A percentile compares a stretch with the other conserved stretches of the same genome.
These are phyloP conservation scores for Dalbergia cochinchinensis DNA, from an alignment of 306 rosid genomes.

Conservation along the genomic window DNA sequence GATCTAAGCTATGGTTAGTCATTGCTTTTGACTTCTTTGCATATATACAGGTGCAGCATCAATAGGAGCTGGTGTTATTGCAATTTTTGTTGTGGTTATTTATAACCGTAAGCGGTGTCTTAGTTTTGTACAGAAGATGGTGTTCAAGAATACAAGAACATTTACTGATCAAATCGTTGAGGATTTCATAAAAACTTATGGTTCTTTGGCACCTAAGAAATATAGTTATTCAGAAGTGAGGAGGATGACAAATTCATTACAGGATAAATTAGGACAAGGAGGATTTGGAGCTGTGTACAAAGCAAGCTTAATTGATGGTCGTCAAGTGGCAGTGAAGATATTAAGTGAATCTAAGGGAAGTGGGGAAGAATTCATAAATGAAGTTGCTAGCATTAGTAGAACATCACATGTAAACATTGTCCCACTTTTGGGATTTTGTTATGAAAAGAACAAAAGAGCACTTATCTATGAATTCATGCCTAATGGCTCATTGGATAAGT, in stretches of 20 bases:
- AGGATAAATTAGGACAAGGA: background rate
- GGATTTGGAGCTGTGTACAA: background rate
- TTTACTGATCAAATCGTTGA: background rate
- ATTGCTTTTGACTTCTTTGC: too few relatives aligned
- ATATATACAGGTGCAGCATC: background rate
- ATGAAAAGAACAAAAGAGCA: background rate
- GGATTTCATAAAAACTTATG: background rate
- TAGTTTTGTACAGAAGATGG: too few relatives aligned
- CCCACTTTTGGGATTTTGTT: background rate
- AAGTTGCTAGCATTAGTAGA: background rate
- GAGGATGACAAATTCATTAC: background rate
- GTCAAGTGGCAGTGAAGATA: background rate
- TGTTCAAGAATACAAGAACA: background rate
- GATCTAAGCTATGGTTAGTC: background rate
- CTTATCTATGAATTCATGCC: background rate
- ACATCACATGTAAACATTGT: background rate
- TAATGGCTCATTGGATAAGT: background rate
- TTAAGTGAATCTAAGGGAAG: background rate
- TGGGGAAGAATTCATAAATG: background rate
- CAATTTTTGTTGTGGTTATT: background rate
- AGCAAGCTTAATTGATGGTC: background rate
- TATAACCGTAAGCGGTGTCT: background rate
- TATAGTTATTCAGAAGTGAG: background rate
- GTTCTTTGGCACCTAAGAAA: background rate
- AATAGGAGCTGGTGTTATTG: background rate